phyloP scores from a whole-genome alignment of 2,329 filamentous ascomycete species.

The Colletotrichum tropicicola region DNA sequence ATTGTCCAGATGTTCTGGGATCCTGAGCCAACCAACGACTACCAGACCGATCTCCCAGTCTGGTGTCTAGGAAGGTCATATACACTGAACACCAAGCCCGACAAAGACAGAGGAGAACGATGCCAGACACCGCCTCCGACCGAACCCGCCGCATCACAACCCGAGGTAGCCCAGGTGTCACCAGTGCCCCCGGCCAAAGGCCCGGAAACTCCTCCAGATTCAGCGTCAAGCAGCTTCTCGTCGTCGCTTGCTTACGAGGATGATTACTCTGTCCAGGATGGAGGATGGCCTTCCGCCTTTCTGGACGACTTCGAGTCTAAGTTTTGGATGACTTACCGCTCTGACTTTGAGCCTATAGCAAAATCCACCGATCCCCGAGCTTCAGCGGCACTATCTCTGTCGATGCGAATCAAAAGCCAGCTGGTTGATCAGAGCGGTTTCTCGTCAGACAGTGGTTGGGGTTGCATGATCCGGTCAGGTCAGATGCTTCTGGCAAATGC shows the following conservation, averaged over 20 bases:
- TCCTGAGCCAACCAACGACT: conserved; percentile 84
- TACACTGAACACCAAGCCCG: conserved; percentile 46
- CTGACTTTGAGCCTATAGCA: conserved; percentile 83
- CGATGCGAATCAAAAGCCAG: conserved; percentile 84
- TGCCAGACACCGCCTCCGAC: conserved; percentile 29
- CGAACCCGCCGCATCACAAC: conserved; percentile 11
- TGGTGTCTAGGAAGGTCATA: conserved; percentile 80
- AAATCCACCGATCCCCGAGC: conserved; percentile 81
- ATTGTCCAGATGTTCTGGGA: conserved; percentile 95
- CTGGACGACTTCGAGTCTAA: conserved; percentile 92
- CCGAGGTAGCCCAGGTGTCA: conserved; percentile 9
- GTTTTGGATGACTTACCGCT: conserved; percentile 97
- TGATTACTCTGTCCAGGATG: conserved; percentile 48
- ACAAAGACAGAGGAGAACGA: conserved; percentile 23
- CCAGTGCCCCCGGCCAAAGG: conserved; percentile 37
- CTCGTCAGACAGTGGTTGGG: conserved; percentile 94
- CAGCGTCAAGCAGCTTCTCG: conserved; percentile 59
- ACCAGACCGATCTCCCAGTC: conserved; percentile 71
- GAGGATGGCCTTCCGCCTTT: conserved; percentile 85
- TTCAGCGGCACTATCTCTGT: conserved; percentile 76
- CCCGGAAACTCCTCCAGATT: conserved; percentile 57
- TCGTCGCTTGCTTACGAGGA: conserved; percentile 59
- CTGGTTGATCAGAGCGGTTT: conserved; percentile 84
- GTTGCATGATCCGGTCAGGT: conserved; percentile 97
- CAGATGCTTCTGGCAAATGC: conserved; percentile 93